Conservation (phyloP, 192 early-diverging fungal genomes). For the Phycomyces blakesleeanus region DNA sequence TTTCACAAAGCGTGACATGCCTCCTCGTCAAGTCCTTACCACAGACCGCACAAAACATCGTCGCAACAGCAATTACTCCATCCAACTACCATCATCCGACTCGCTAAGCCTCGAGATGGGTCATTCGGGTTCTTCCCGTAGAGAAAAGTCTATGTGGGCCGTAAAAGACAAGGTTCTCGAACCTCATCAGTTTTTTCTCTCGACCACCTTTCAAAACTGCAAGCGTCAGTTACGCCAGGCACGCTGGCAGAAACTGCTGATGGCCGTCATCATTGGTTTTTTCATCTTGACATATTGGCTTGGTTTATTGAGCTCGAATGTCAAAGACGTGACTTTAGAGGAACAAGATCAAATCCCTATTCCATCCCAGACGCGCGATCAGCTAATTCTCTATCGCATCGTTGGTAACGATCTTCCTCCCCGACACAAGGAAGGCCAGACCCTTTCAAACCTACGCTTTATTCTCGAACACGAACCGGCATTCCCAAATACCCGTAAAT, state of each 20-base stretch:
- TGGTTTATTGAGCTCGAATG: neutral
- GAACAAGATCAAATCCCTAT: too few relatives aligned
- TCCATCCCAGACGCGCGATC: conserved; percentile 17
- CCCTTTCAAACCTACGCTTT: conserved; percentile 54
- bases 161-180: conserved; percentile 16
- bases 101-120: conserved; percentile 17
- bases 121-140: neutral
- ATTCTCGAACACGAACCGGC: conserved; percentile 56
- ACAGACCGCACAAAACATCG: conserved; percentile 7
- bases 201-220: neutral
- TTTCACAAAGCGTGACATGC: conserved; percentile 16
- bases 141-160: neutral
- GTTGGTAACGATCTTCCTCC: conserved; percentile 62
- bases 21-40: neutral
- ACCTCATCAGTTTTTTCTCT: conserved; percentile 1
- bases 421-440: conserved; percentile 58
- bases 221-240: conserved; percentile 2
- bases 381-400: conserved; percentile 52
- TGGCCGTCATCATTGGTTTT: neutral
- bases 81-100: conserved; percentile 9
- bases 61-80: conserved; percentile 4
- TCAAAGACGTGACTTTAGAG: neutral
- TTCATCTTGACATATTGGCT: conserved; percentile 16
- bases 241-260: conserved; percentile 14
- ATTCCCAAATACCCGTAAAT: conserved; percentile 53